phyloP scores from a whole-genome alignment of 306 rosid species.

The Trichosanthes cucumerina region DNA sequence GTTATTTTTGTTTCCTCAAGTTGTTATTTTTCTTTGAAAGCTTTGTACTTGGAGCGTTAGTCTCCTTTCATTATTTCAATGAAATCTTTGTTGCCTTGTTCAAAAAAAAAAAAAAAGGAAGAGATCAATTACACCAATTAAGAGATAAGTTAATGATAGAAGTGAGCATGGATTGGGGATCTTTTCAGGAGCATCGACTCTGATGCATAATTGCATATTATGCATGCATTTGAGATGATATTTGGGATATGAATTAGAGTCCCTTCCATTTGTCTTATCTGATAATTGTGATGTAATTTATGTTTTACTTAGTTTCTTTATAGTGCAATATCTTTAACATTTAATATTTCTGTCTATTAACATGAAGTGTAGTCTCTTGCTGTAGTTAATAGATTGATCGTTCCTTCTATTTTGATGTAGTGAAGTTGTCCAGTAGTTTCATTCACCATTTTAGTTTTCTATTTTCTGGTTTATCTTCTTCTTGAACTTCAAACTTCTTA shows the following conservation, averaged over 20 bases:
- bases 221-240: neutral
- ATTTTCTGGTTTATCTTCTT: neutral
- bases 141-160: too few species aligned
- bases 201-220: neutral
- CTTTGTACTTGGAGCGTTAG: too few species aligned
- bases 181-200: neutral
- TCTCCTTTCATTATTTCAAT: too few species aligned
- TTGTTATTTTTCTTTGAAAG: too few species aligned
- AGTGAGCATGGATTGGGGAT: neutral
- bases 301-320: neutral
- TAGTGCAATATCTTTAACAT: neutral
- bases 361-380: too few species aligned
- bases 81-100: too few species aligned
- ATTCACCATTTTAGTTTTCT: neutral
- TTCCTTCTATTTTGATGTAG: neutral
- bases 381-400: neutral
- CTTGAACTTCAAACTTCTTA: neutral
- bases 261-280: neutral
- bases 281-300: neutral
- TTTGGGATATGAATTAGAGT: neutral
- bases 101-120: too few species aligned
- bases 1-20: too few species aligned
- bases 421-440: neutral
- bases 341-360: neutral
- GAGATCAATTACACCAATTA: too few species aligned